A percentile compares a stretch with the other conserved stretches of the same genome.
phyloP scores from a whole-genome alignment of 169 alveolate species.

The Plasmodium gaboni region DNA sequence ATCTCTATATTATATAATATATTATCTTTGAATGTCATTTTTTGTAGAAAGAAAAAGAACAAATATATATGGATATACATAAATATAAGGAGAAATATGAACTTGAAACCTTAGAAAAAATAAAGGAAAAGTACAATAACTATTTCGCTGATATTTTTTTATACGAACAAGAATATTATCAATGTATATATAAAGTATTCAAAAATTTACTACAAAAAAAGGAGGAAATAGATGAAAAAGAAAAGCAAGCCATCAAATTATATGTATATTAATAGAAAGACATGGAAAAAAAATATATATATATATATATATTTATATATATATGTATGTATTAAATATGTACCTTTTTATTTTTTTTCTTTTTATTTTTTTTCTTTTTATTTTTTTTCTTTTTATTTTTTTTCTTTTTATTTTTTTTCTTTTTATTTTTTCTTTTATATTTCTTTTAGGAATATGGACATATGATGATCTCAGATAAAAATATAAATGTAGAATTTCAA shows the following conservation, averaged over 20 bases:
- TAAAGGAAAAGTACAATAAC: constrained; percentile 47
- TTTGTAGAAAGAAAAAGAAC: constrained; percentile 72
- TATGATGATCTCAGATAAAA: constrained; percentile 60
- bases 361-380: constrained; percentile 2
- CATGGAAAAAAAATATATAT: not conserved
- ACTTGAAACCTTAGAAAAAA: constrained; percentile 34
- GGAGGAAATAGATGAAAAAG: constrained; percentile 73
- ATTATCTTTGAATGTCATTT: not conserved
- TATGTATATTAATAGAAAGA: constrained; percentile 9
- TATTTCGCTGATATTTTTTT: constrained; percentile 73
- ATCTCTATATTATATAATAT: no score
- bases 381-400: not conserved
- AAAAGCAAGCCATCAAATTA: constrained; percentile 36
- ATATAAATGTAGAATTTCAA: constrained; percentile 3
- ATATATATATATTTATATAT: not conserved
- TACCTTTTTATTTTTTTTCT: not conserved
- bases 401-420: not conserved
- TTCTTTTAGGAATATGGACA: constrained; percentile 31
- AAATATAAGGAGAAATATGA: constrained; percentile 43
- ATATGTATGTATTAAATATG: not conserved
- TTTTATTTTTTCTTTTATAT: not conserved
- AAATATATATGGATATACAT: constrained; percentile 22
- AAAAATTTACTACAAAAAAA: constrained; percentile 40
- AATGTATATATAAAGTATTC: constrained; percentile 72
- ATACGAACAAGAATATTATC: constrained; percentile 71